Evolutionary conservation across 176 grass and related monocot genomes (phyloP).

Genomic region (Rhipidocladum racemiflorum): DNA sequence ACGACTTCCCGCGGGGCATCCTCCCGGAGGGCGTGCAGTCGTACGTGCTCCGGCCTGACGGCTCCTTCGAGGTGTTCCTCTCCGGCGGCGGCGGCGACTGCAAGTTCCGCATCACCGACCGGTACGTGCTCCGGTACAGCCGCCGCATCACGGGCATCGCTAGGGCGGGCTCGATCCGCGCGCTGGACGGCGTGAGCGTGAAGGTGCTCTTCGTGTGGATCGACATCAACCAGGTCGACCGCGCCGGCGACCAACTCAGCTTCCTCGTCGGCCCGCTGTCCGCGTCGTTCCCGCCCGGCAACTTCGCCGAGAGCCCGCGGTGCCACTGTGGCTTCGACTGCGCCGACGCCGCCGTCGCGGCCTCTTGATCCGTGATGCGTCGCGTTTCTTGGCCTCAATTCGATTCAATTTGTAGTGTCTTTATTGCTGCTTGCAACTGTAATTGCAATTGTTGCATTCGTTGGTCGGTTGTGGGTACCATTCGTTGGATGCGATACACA

Average conservation of each 20-base stretch:
- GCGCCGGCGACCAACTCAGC: conserved; percentile 5
- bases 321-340: neutral
- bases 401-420: neutral
- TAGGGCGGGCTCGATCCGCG: neutral
- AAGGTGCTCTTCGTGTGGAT: conserved; percentile 47
- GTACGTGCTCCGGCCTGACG: conserved; percentile 38
- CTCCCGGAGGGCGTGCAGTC: conserved; percentile 58
- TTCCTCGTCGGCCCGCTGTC: conserved; percentile 46
- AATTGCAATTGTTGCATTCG: neutral
- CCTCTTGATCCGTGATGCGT: neutral
- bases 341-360: neutral
- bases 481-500: neutral
- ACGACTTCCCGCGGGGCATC: conserved; percentile 60
- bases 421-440: neutral
- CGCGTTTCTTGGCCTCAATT: neutral
- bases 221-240: conserved; percentile 27
- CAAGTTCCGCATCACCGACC: neutral
- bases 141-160: conserved; percentile 36
- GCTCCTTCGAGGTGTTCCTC: conserved; percentile 53
- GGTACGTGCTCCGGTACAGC: conserved; percentile 39
- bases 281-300: conserved; percentile 29
- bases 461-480: neutral
- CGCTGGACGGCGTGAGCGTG: conserved; percentile 40
- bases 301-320: conserved; percentile 36
- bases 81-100: conserved; percentile 28